Evolutionary conservation across 2,329 filamentous ascomycete genomes (phyloP), one percentile per base, ranked within the genome.

Genomic region (Curvularia hawaiiensis): DNA sequence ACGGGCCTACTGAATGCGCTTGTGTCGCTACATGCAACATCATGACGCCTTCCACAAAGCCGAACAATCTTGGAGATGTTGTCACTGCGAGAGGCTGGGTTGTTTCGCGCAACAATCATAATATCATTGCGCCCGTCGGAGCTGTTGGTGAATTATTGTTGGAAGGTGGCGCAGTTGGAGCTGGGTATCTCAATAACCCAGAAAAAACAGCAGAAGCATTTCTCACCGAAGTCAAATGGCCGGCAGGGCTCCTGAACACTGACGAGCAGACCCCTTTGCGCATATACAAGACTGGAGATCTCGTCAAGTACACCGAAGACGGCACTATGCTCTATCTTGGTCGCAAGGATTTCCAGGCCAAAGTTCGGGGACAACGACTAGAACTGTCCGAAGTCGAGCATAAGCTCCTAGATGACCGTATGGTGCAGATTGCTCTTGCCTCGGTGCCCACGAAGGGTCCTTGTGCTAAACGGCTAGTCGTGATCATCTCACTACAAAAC

Each of bases 381-480:
- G 79, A 81, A 54, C 62, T 81, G 3, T 77, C 75, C 16, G 79
- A 81, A 56, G 77, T 81, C 26, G 79, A 81, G 63, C 75, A 79
- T 56, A 77, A 80, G 52, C 76, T 79, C 41, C 66, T 71, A 40
- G 61, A 67, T 18, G 70, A 74, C 31, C 24, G 59, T 2, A 52
- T 62, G 8, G 62, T 73, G 20, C 71, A 73, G 28, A 72, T 67
- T 49, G 70, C 66, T 3, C 52, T 74, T 22, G 70, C 70, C 5
- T 59, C 66, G 16, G 70, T 75, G 7, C 71, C 72, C 8, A 62
- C 53, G 6, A 43, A 58, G 41, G 72, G 72, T 4, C 69, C 65
- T 44, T 74, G 71, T 50, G 66, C 67, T 5, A 74, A 73, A 56
- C 67, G 72, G n/a, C 58, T 75, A 9, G 67, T 75, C 20, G 68